A percentile compares a stretch with the other conserved stretches of the same genome.
Conservation (phyloP, 805 yeast species). For the Suhomyces kilbournensis region DNA sequence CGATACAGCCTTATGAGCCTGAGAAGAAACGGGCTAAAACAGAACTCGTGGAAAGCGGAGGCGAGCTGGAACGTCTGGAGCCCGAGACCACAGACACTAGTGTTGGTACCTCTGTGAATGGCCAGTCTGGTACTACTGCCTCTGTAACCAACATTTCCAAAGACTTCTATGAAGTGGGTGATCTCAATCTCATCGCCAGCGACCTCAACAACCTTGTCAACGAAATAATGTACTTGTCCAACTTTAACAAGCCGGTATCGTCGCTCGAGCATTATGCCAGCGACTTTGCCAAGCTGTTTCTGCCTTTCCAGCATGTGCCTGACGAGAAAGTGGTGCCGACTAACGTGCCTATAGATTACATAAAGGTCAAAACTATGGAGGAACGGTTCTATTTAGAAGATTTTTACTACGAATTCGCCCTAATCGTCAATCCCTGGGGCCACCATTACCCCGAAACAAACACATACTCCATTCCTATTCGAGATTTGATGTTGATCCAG, state of each 20-base stretch:
- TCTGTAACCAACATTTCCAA: not conserved
- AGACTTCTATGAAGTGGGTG: conserved; percentile 20
- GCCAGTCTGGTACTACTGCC: not conserved
- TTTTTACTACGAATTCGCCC: conserved; percentile 34
- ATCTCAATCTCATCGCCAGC: conserved; percentile 32
- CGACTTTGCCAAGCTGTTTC: conserved; percentile 1
- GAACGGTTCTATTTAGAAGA: conserved; percentile 32
- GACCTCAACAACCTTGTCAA: conserved; percentile 39
- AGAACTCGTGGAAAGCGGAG: not conserved
- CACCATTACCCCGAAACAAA: conserved; percentile 27
- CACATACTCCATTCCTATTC: conserved; percentile 44
- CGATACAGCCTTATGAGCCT: conserved; percentile 6
- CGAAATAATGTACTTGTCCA: conserved; percentile 32
- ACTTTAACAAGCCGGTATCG: conserved; percentile 4
- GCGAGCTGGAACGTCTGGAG: not conserved
- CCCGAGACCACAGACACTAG: not conserved
- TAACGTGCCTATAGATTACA: conserved; percentile 27
- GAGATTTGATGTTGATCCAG: conserved; percentile 58
- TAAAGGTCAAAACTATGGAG: conserved; percentile 20
- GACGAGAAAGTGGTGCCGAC: conserved; percentile 11
- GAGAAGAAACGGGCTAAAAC: not conserved
- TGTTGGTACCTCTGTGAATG: not conserved
- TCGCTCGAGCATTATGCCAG: not conserved
- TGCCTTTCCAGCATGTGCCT: not conserved
- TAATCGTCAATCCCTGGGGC: conserved; percentile 32